Evolutionary conservation across 345 rosid genomes (phyloP), one percentile per base, ranked within the genome.

Genomic region (Conringia planisiliqua): DNA sequence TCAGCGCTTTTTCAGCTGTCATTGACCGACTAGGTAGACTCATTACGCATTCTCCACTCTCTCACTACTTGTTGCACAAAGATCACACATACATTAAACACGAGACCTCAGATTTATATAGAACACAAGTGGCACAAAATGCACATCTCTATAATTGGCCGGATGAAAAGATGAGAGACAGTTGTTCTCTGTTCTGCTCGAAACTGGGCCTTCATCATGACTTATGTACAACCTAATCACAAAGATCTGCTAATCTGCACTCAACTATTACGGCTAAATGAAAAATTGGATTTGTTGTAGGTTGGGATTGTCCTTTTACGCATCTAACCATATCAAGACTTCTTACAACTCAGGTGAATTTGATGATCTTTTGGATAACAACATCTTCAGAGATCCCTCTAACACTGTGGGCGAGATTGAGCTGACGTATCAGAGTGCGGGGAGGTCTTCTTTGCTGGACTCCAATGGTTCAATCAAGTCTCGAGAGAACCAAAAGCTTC

Each of bases 1-100:
- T 94, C 79, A 91, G 91, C 85, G 92, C 98, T 13, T 94, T 94
- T 83, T 94, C 98, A 69, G 98, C 98, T 38, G 95, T 91, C 83
- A 89, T 94, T 85, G 97, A 94, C 72, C 89, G 98, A 71, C 85
- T 91, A 66, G 98, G 98, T 94, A 85, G 26, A 62, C n/a, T 69
- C 11, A 68, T 63, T 62, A 59, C 33, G 68, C 59, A 67, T 68
- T 74, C 57, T 18, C 43, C 38, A 54, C 36, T 57, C 26, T 46
- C 69, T 46, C 12, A 54, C 11, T 22, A 29, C 60, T 17, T 26
- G 44, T 47, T 77, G 27, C 75, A 63, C 62, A 55, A 35, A 54
- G 26, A 17, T 43, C 56, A 43, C 44, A 38, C 0, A 51, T 4
- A 5, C 62, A 66, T 66, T 57, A 30, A 44, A 22, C 30, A 17